phyloP scores from a whole-genome alignment of 169 alveolate genomes.

The Plasmodium vivax region DNA sequence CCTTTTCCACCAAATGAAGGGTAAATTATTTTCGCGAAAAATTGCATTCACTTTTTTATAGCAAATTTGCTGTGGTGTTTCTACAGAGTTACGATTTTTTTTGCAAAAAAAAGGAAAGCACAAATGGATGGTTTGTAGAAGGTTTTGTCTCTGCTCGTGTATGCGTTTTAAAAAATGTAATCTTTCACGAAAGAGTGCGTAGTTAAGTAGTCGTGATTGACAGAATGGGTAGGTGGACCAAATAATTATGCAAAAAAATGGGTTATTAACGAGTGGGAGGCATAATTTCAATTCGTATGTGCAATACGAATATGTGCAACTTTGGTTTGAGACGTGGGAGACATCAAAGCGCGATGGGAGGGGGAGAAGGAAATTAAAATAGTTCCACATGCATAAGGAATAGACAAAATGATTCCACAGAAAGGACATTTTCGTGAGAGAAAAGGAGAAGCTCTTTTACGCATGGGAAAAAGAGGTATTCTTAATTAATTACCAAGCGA shows the following conservation, averaged over 20 bases:
- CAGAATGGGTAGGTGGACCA: background rate
- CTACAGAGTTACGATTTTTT: background rate
- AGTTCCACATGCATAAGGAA: background rate
- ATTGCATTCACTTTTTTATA: background rate
- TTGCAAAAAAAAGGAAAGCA: background rate
- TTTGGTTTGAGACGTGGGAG: background rate
- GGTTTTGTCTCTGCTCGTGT: background rate
- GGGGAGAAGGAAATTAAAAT: background rate
- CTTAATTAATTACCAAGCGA: background rate
- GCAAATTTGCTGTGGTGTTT: background rate
- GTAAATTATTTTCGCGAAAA: background rate
- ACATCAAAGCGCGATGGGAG: background rate
- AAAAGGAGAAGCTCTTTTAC: background rate
- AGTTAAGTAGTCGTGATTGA: background rate
- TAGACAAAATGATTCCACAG: background rate
- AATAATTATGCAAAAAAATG: slow-evolving; percentile 1
- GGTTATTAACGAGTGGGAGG: background rate
- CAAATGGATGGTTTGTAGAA: background rate
- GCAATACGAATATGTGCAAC: background rate
- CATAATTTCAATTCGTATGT: background rate
- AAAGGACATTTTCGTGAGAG: background rate
- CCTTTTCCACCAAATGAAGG: background rate
- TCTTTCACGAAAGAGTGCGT: background rate
- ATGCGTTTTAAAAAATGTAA: slow-evolving; percentile 4
- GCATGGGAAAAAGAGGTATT: background rate